A percentile compares a stretch with the other conserved stretches of the same genome.
Evolutionary conservation across 2,329 filamentous ascomycete genomes (phyloP).

Genomic region (Thielaviopsis cerberus): DNA sequence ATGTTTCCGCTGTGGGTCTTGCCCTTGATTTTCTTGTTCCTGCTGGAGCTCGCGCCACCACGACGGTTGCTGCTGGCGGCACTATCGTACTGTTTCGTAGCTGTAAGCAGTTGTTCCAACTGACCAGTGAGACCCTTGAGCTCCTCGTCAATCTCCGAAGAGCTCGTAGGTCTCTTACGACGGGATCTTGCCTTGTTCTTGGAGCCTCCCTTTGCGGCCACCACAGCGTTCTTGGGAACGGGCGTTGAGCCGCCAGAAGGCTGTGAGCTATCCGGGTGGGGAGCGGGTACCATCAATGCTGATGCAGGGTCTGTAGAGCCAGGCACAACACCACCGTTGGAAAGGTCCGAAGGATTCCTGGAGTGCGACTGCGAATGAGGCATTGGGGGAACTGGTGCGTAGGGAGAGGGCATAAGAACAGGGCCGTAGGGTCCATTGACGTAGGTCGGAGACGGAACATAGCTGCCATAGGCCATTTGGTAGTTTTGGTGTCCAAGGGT

Average conservation of each 20-base stretch:
- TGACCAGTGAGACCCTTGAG: neutral
- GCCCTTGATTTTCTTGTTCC: neutral
- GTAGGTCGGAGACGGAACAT: neutral
- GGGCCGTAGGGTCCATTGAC: neutral
- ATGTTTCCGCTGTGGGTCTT: neutral
- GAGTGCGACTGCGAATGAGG: neutral
- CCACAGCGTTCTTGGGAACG: neutral
- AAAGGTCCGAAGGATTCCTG: neutral
- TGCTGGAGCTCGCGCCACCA: neutral
- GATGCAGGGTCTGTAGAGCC: neutral
- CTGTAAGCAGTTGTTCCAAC: constrained; percentile 6
- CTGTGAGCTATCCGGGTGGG: neutral
- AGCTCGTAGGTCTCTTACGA: neutral
- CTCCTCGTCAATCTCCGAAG: neutral
- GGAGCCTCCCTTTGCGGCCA: neutral
- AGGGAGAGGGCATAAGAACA: neutral
- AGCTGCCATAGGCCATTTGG: neutral
- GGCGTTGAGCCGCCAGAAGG: constrained; percentile 9
- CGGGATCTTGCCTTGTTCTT: constrained; percentile 5
- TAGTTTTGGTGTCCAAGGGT: neutral
- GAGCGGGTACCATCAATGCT: neutral
- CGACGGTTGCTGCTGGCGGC: neutral
- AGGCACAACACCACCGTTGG: neutral
- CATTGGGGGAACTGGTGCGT: neutral
- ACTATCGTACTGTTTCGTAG: constrained; percentile 7